Evolutionary conservation across 2,329 filamentous ascomycete species (phyloP).

Genomic region (Bipolaris sorokiniana): DNA sequence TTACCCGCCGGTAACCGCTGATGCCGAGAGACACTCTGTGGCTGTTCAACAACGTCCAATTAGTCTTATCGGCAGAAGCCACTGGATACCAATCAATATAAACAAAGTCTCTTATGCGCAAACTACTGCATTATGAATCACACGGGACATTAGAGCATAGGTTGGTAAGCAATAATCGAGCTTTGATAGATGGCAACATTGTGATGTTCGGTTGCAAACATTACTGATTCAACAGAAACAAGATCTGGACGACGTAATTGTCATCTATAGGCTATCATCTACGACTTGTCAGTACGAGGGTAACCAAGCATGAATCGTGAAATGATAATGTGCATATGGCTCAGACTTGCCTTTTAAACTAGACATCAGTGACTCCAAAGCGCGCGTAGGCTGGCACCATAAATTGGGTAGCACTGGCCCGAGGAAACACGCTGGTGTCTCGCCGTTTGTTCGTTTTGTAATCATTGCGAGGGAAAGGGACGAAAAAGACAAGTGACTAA

Average conservation of each 20-base stretch:
- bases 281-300: background rate
- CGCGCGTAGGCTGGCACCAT: conserved; percentile 10
- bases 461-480: conserved; percentile 35
- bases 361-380: conserved; percentile 32
- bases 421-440: conserved; percentile 35
- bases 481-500: conserved; percentile 23
- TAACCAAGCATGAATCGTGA: background rate
- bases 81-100: too few relatives aligned
- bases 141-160: too few relatives aligned
- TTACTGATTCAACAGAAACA: background rate
- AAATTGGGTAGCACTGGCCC: conserved; percentile 6
- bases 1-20: too few relatives aligned
- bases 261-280: background rate
- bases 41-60: too few relatives aligned
- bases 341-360: conserved; percentile 47
- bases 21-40: too few relatives aligned
- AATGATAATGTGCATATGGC: conserved; percentile 15
- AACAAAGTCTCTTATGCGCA: too few relatives aligned
- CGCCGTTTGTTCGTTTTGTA: conserved; percentile 33
- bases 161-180: too few relatives aligned
- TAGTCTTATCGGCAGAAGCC: too few relatives aligned
- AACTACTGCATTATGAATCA: too few relatives aligned
- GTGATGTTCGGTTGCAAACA: too few relatives aligned
- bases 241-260: background rate
- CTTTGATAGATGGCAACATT: too few relatives aligned